Conservation (phyloP, 805 yeast species). For the Spathaspora girioi region DNA sequence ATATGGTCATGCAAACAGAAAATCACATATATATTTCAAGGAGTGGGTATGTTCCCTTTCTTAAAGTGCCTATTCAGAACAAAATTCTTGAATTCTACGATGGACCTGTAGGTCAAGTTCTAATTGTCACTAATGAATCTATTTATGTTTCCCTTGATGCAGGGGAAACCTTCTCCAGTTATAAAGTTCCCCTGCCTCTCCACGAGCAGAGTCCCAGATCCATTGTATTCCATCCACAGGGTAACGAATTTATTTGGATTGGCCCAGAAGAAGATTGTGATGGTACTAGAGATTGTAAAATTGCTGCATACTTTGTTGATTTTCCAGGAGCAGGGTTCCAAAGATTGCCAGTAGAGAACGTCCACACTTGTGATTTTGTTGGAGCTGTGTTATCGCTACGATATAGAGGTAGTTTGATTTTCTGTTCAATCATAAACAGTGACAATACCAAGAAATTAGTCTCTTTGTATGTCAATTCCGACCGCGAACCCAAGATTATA, state of each 20-base stretch:
- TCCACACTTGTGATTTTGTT: conserved; percentile 62
- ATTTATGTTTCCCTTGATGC: conserved; percentile 66
- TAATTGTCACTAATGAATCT: conserved; percentile 47
- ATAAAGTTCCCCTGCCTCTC: conserved; percentile 50
- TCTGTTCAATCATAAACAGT: conserved; percentile 44
- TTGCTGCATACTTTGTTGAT: conserved; percentile 56
- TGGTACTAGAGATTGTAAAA: conserved; percentile 53
- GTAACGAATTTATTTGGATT: conserved; percentile 62
- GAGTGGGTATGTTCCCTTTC: conserved; percentile 44
- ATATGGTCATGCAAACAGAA: conserved; percentile 55
- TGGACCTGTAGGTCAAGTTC: conserved; percentile 58
- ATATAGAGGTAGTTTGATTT: conserved; percentile 51
- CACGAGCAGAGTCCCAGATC: conserved; percentile 32
- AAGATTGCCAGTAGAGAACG: conserved; percentile 51
- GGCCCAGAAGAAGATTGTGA: conserved; percentile 54
- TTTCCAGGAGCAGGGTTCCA: conserved; percentile 67
- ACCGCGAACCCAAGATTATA: conserved; percentile 27
- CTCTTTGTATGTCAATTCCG: conserved; percentile 50
- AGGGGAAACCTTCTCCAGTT: conserved; percentile 50
- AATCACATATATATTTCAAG: conserved; percentile 57
- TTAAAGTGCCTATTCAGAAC: conserved; percentile 26
- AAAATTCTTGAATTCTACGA: conserved; percentile 33
- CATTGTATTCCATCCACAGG: conserved; percentile 57
- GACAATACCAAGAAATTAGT: conserved; percentile 22
- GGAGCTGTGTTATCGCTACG: conserved; percentile 46